A percentile compares a stretch with the other conserved stretches of the same genome.
phyloP scores from a whole-genome alignment of 2,329 filamentous ascomycete genomes.

The Aspergillus felis region DNA sequence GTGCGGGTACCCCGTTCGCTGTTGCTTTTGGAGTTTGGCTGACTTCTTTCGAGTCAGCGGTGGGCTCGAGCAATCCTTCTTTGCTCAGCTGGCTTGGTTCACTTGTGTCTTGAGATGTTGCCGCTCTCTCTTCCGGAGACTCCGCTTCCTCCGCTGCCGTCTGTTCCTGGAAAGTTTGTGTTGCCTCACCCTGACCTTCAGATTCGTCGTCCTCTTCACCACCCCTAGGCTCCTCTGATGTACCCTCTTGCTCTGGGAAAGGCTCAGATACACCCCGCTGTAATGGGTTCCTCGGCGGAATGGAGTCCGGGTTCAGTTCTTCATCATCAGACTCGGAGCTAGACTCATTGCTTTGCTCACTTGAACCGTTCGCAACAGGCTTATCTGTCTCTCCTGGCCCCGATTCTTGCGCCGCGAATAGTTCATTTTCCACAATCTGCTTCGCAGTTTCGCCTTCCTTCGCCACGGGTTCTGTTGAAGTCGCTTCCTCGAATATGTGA shows the following conservation, averaged over 20 bases:
- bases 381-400: slow-evolving; percentile 22
- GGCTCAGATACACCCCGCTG: slow-evolving; percentile 15
- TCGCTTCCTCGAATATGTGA: slow-evolving; percentile 55
- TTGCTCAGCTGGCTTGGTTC: slow-evolving; percentile 39
- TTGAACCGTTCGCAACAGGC: slow-evolving; percentile 18
- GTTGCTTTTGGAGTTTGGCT: slow-evolving; percentile 14
- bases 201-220: slow-evolving; percentile 32
- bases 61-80: slow-evolving; percentile 24
- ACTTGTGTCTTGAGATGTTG: slow-evolving; percentile 29
- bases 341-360: slow-evolving; percentile 25
- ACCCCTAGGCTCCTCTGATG: slow-evolving; percentile 10
- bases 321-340: slow-evolving; percentile 18
- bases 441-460: slow-evolving; percentile 19
- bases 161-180: slow-evolving; percentile 16
- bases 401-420: slow-evolving; percentile 27
- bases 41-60: slow-evolving; percentile 2
- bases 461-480: slow-evolving; percentile 15
- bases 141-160: slow-evolving; percentile 28
- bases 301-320: slow-evolving; percentile 12
- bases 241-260: slow-evolving; percentile 20
- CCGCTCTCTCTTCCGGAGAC: slow-evolving; percentile 22
- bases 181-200: slow-evolving; percentile 34
- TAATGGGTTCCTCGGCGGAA: slow-evolving; percentile 13
- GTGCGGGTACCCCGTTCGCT: slow-evolving; percentile 10
- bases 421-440: slow-evolving; percentile 23